Base-by-base conservation (phyloP, 257 asterid species). In the Asclepias syriaca region DNA sequence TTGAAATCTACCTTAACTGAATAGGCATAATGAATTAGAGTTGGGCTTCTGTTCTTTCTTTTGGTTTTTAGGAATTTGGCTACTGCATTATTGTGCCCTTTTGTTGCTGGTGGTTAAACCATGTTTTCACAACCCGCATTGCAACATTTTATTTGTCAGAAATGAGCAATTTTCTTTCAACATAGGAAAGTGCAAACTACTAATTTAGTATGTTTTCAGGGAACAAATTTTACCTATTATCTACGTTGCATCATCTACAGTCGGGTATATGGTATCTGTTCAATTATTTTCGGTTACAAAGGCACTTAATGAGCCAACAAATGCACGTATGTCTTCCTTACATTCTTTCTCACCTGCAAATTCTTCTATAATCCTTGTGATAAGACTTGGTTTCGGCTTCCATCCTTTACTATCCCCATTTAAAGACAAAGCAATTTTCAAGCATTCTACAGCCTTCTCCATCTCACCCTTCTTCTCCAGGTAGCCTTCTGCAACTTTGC, bases 1-100 rank as follows among this genome's bases (percentile, higher is more conserved):
- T 80, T 95, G 66, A 89, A 88, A 84, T 83, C 74, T 39, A 83
- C 93, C 45, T 78, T 94, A 69, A 80, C 96, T 1, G 97, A 86
- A 81, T 94, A 85, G 79, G 39, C 37, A 10, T 48, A 64, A 51
- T 2, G 10, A 43, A 9, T 16, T 19, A 39, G 29, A 22, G 27
- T 18, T 51, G 59, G 24, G 24, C 32, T 37, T 58, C 6, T 45
- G 40, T 60, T 51, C 54, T 54, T 37, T 2, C 32, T 60, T 21
- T 18, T 72, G 61, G 57, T 29, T 46, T 60, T 37, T 24, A 0
- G 18, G 49, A 12, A 6, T n/a, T 43, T 16, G n/a, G 51, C 1
- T 11, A 21, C 50, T 14, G n/a, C 19, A 1, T 10, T 19, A 15
- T 27, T 0, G 60, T 19, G 39, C 37, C 13, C 12, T 48, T 4